phyloP scores from a whole-genome alignment of 345 rosid genomes.

The Camelina sativa region DNA sequence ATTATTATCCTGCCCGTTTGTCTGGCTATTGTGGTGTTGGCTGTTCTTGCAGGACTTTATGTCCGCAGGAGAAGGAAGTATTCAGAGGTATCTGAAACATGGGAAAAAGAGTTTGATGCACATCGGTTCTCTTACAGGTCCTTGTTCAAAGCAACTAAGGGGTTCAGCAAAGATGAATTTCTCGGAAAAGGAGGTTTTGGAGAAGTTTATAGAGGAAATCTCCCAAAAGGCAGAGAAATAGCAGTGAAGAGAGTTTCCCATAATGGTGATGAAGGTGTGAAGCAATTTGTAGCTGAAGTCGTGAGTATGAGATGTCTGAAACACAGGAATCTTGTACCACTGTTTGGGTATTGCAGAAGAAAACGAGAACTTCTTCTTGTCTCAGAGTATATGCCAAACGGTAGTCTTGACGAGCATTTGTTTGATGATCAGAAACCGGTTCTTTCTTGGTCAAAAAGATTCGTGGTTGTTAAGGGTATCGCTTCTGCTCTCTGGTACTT shows the following conservation, averaged over 20 bases:
- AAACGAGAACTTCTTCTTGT: constrained; percentile 58
- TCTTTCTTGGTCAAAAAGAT: constrained; percentile 54
- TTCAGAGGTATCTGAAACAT: constrained; percentile 60
- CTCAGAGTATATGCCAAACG: constrained; percentile 62
- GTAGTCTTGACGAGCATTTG: constrained; percentile 60
- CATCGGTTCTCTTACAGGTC: constrained; percentile 64
- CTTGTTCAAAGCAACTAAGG: constrained; percentile 61
- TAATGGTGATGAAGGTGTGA: constrained; percentile 58
- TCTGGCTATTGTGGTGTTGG: constrained; percentile 29
- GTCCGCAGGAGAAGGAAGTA: constrained; percentile 51
- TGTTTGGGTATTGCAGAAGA: constrained; percentile 61
- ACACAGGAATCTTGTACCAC: constrained; percentile 59
- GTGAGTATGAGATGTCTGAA: constrained; percentile 52
- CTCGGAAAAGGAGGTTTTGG: constrained; percentile 75
- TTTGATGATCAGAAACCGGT: constrained; percentile 34
- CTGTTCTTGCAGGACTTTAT: constrained; percentile 37
- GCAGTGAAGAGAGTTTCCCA: constrained; percentile 65
- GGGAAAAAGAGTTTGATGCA: constrained; percentile 66
- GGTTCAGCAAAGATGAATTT: constrained; percentile 57
- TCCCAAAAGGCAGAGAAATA: constrained; percentile 50
- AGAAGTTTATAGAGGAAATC: constrained; percentile 58
- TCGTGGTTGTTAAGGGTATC: constrained; percentile 48
- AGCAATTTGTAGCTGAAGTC: constrained; percentile 58
- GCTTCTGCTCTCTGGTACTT: constrained; percentile 57
- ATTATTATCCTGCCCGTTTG: constrained; percentile 36